Base-by-base conservation (phyloP, 306 rosid species). In the Cajanus cajan region DNA sequence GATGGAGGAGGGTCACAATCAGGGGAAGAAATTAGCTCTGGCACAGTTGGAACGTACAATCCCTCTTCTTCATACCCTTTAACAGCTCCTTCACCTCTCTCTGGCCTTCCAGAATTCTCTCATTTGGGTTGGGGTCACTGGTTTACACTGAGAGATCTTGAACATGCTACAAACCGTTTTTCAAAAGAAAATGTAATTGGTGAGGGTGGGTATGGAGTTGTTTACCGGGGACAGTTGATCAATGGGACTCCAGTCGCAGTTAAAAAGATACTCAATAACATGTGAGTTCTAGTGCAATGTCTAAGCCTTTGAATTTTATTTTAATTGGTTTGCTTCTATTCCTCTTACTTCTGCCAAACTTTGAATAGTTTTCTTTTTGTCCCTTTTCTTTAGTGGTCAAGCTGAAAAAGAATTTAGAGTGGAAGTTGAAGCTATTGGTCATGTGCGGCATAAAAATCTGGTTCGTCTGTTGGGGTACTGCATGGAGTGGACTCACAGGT, bases 81-180 rank as follows among this genome's bases (percentile, higher is more conserved):
- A 10, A 76, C 90, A 4, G 92, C 90, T 22, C 96, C 93, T 52
- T 92, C 97, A 41, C 96, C 96, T 15, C 84, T 93, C 64, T 72
- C 65, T 61, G 91, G 94, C 36, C 84, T 89, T 85, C 90, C 94
- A n/a, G 96, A 93, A 68, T 88, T 93, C 78, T 90, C 98, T 8
- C 96, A 83, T 82, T 86, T 93, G 88, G 96, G 94, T 41, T 91
- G 98, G 96, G 98, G 98, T 25, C 94, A 91, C 79, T 93, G 98
- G 98, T 91, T 91, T 85, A 93, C 94, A 10, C 71, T 91, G 19
- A 84, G 97, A 71, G 98, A 93, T 88, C 92, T 93, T 54, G 98
- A 93, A 76, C 84, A 84, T n/a, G 91, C 97, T 5, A 90, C 97
- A 25, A 91, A 85, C 45, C 86, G 90, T 6, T 93, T 93, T 82